Base-by-base conservation (phyloP, 2,329 filamentous ascomycete species). In the Aspergillaceae sp. region DNA sequence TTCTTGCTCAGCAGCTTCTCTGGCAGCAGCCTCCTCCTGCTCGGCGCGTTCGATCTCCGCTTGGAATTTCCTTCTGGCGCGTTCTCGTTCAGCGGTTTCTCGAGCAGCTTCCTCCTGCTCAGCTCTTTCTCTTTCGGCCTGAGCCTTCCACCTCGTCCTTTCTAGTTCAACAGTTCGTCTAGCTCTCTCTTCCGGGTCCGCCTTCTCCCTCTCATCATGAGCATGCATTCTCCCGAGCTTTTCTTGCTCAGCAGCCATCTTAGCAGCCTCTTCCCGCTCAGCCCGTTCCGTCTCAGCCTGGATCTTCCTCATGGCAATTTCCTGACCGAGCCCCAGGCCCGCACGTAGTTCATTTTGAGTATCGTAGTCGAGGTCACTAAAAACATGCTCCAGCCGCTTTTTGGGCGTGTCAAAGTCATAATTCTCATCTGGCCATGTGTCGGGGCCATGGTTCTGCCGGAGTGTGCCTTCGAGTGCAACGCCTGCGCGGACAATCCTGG, bases 321-420 rank as follows among this genome's bases (percentile, higher is more conserved):
- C 60, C 49, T 73, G 68, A 6, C 67, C 71, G 51, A 73, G 63
- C 7, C 64, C 57, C 40, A 73, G 55, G 29, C 66, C 68, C 40
- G 64, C 66, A 48, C 64, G 60, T 46, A 74, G 47, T 49, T 71
- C 65, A 50, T 65, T 60, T 52, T 64, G 60, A 19, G 64, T 68
- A 3, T 64, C 60, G 6, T 56, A 51, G 37, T 63, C 58, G 41
- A 73, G 65, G n/a, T 62, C 65, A 40, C 52, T 48, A 48, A 71
- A 70, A 26, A 65, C 49, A 29, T 56, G 38, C 40, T 71, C 64
- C 19, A 68, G 42, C 2, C 60, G 61, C 45, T 56, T 53, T 46
- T 59, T 59, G 10, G 57, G 52, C 42, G 49, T 47, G 28, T 55
- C 54, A 9, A 57, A 37, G 30, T 56, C 46, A n/a, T 40, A 44